Conservation (phyloP, 225 moss, liverwort and hornwort genomes). For the Straminergon stramineum region DNA sequence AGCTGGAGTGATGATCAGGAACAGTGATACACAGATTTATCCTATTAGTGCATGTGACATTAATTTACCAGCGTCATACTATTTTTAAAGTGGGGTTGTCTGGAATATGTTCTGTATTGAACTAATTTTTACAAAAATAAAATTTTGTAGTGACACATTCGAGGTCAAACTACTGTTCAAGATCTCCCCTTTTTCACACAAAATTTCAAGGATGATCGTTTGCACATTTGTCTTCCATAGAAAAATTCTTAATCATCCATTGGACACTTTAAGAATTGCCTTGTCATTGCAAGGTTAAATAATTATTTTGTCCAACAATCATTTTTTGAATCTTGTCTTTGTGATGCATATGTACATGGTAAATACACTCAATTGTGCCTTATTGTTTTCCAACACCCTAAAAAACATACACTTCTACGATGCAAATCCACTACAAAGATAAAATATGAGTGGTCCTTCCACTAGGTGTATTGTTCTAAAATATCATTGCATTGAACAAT, state of each 20-base stretch:
- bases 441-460: not conserved
- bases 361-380: not conserved
- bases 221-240: not conserved
- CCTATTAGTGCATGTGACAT: not conserved
- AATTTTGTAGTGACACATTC: no score
- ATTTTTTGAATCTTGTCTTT: not conserved
- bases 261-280: rapidly evolving
- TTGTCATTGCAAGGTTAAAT: not conserved
- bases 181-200: not conserved
- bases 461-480: not conserved
- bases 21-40: not conserved
- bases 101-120: not conserved
- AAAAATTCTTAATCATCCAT: not conserved
- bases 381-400: not conserved
- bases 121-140: not conserved
- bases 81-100: not conserved
- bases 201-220: not conserved
- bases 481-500: not conserved
- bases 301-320: not conserved
- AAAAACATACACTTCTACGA: not conserved
- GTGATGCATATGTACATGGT: not conserved
- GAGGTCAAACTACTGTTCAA: not conserved
- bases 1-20: not conserved
- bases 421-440: not conserved
- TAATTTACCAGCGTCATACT: not conserved